Conservation (phyloP, 306 rosid species). For the Ochetophila trinervis region DNA sequence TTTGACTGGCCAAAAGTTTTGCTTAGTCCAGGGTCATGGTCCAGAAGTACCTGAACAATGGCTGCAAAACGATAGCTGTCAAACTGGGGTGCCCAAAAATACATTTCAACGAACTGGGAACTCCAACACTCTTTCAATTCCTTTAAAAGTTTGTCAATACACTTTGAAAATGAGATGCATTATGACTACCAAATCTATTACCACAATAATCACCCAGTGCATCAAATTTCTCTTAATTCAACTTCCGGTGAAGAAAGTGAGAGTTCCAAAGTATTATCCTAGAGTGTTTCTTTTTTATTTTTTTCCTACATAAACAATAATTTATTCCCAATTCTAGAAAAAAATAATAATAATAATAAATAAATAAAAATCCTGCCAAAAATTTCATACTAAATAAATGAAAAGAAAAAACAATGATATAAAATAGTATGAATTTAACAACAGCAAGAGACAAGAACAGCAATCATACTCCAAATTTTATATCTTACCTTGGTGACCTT, state of each 20-base stretch:
- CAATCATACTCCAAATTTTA: neutral
- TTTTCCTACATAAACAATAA: no score
- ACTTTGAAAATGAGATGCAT: no score
- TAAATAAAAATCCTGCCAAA: neutral
- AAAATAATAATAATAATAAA: no score
- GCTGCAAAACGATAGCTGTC: constrained; percentile 32
- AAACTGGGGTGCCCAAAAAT: neutral
- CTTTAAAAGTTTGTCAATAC: neutral
- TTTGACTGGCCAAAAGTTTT: constrained; percentile 77
- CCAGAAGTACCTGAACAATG: constrained; percentile 56
- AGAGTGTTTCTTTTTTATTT: no score
- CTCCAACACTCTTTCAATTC: neutral
- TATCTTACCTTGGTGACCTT: constrained; percentile 68
- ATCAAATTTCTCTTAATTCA: no score
- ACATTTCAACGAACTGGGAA: neutral
- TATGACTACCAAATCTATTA: no score
- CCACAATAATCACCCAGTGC: no score
- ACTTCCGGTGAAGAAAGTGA: no score
- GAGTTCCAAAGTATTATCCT: no score
- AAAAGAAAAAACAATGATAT: neutral
- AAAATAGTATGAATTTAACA: neutral
- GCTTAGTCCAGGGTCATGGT: constrained; percentile 60
- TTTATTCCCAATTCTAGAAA: no score
- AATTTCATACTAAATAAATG: neutral
- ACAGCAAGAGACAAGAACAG: no score